Evolutionary conservation across 768 basidiomycete species (phyloP).

Genomic region (Mycena rosella): DNA sequence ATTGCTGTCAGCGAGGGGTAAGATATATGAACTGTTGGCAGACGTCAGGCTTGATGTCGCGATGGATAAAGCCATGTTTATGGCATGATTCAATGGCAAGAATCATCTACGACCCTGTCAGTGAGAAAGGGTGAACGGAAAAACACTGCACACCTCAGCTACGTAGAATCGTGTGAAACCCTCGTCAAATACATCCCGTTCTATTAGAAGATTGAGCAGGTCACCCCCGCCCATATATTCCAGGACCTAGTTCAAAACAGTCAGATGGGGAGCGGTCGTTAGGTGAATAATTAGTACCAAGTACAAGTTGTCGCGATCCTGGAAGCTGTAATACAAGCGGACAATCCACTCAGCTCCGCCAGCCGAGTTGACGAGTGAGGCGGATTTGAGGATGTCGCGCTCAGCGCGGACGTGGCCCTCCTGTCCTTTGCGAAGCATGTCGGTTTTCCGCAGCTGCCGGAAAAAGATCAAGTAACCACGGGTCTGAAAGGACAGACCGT

Average conservation of each 20-base stretch:
- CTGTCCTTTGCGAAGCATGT: slow-evolving; percentile 96
- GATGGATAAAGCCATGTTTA: slow-evolving; percentile 95
- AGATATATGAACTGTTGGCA: slow-evolving; percentile 37
- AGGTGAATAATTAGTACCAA: slow-evolving; percentile 65
- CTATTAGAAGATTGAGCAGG: slow-evolving; percentile 94
- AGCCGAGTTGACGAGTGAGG: slow-evolving; percentile 82
- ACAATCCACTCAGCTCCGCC: slow-evolving; percentile 94
- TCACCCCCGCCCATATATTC: slow-evolving; percentile 98
- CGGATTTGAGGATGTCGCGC: slow-evolving; percentile 93
- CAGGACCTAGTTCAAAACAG: slow-evolving; percentile 71
- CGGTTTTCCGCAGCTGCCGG: slow-evolving; percentile 83
- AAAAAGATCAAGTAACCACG: slow-evolving; percentile 37
- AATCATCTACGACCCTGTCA: slow-evolving; percentile 75
- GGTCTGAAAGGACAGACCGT: slow-evolving; percentile 10
- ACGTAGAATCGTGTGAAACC: slow-evolving; percentile 94
- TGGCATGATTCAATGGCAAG: slow-evolving; percentile 94
- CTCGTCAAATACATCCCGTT: slow-evolving; percentile 91
- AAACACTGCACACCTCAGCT: slow-evolving; percentile 74
- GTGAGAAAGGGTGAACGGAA: slow-evolving; percentile 32
- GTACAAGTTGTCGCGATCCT: slow-evolving; percentile 96
- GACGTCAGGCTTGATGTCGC: slow-evolving; percentile 97
- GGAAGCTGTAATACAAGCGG: slow-evolving; percentile 91
- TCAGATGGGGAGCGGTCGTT: slow-evolving; percentile 43
- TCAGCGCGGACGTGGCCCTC: slow-evolving; percentile 98
- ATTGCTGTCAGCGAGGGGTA: slow-evolving; percentile 35